phyloP scores from a whole-genome alignment of 345 rosid genomes.

The Hevea brasiliensis region DNA sequence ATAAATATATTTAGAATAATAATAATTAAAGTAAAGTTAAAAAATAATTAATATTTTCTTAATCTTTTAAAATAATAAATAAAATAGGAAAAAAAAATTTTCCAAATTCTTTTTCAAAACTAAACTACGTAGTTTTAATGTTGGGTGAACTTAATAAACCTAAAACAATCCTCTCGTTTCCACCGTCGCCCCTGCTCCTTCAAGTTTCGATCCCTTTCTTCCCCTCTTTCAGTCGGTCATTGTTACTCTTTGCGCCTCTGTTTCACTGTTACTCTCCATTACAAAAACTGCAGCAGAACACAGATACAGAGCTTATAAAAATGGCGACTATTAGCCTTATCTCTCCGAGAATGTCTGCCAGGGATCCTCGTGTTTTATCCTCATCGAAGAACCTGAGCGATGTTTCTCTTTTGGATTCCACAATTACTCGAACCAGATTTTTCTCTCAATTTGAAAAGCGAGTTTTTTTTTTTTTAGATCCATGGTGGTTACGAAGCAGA shows the following conservation, averaged over 20 bases:
- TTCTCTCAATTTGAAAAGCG: slow-evolving; percentile 20
- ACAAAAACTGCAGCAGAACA: neutral
- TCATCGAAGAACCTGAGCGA: slow-evolving; percentile 38
- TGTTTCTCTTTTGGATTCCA: slow-evolving; percentile 19
- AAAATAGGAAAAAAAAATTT: no score
- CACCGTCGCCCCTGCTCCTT: no score
- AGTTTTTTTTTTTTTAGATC: slow-evolving; percentile 45
- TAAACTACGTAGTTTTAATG: no score
- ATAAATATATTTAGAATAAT: no score
- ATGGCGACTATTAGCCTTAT: slow-evolving; percentile 40
- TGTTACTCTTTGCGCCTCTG: neutral
- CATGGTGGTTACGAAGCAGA: slow-evolving; percentile 29
- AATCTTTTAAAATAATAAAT: no score
- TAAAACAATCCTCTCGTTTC: no score
- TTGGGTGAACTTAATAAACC: no score
- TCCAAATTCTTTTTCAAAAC: no score
- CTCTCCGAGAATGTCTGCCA: slow-evolving; percentile 29
- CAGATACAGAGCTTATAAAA: neutral
- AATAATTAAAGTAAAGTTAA: no score
- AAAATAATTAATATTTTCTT: no score
- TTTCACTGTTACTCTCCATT: neutral
- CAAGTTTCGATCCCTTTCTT: no score
- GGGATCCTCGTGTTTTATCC: slow-evolving; percentile 34
- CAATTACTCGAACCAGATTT: slow-evolving; percentile 16
- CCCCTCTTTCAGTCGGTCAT: no score